phyloP scores from a whole-genome alignment of 495 filamentous ascomycete genomes.

The Penicillium malachiteum region DNA sequence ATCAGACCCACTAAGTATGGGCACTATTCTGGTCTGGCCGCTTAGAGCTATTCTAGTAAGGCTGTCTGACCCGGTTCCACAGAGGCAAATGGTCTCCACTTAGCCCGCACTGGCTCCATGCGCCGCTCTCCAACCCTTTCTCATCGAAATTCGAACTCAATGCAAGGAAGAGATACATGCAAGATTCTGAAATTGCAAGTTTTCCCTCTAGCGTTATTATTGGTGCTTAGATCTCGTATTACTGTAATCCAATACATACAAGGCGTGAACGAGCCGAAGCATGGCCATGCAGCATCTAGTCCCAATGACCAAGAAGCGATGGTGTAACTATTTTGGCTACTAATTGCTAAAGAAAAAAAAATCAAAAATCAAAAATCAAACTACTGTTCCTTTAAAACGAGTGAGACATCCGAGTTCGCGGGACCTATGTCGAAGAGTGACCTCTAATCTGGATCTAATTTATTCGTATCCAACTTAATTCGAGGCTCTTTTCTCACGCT shows the following conservation, averaged over 20 bases:
- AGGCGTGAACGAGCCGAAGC: slow-evolving; percentile 24
- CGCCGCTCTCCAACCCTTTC: slow-evolving; percentile 18
- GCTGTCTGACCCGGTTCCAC: slow-evolving; percentile 26
- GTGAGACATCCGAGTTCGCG: slow-evolving; percentile 22
- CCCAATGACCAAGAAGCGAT: slow-evolving; percentile 18
- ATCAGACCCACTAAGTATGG: too few species aligned
- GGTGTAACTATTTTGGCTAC: slow-evolving; percentile 21
- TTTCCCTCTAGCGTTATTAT: slow-evolving; percentile 7
- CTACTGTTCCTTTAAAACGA: slow-evolving; percentile 25
- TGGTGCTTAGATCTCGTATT: slow-evolving; percentile 14
- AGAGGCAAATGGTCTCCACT: slow-evolving; percentile 11
- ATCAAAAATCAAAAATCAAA: slow-evolving; percentile 7
- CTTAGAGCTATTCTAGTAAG: background rate
- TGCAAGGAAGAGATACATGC: slow-evolving; percentile 34
- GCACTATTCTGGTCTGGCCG: background rate
- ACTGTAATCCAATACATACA: slow-evolving; percentile 9
- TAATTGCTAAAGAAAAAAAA: slow-evolving; percentile 7
- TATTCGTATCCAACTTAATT: slow-evolving; percentile 13
- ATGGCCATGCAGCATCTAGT: slow-evolving; percentile 27
- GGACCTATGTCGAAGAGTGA: slow-evolving; percentile 4
- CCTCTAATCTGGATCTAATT: slow-evolving; percentile 21
- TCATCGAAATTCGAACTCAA: slow-evolving; percentile 27
- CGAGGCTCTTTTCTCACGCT: slow-evolving; percentile 3
- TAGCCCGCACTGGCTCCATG: slow-evolving; percentile 8
- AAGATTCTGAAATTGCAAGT: slow-evolving; percentile 17